phyloP scores from a whole-genome alignment of 768 basidiomycete genomes.

The Gyrodon lividus region DNA sequence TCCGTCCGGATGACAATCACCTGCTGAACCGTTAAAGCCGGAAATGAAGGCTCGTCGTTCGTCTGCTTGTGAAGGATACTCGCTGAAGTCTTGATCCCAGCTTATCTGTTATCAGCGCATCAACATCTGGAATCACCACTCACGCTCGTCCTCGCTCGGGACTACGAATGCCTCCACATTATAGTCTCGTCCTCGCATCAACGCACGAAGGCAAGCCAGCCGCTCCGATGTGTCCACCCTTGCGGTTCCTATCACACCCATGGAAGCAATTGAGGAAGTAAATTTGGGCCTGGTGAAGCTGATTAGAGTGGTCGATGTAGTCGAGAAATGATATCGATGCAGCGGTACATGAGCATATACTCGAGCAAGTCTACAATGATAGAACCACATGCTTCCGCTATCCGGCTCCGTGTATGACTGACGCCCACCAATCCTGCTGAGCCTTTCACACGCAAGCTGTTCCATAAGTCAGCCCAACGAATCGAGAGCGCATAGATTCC shows the following conservation, averaged over 20 bases:
- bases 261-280: conserved; percentile 21
- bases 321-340: conserved; percentile 24
- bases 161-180: conserved; percentile 76
- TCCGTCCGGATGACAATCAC: conserved; percentile 35
- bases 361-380: conserved; percentile 8
- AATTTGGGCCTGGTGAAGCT: conserved; percentile 6
- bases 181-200: conserved; percentile 59
- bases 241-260: conserved; percentile 37
- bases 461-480: too few relatives aligned
- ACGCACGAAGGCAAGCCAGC: conserved; percentile 59
- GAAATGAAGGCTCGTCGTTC: conserved; percentile 85
- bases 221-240: conserved; percentile 64
- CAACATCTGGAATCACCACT: conserved; percentile 26
- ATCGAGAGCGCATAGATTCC: too few relatives aligned
- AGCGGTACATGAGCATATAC: conserved; percentile 8
- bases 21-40: conserved; percentile 93
- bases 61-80: conserved; percentile 85
- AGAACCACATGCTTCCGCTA: conserved; percentile 29
- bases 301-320: conserved; percentile 2
- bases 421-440: too few relatives aligned
- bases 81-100: conserved; percentile 69
- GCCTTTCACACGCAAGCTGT: neutral
- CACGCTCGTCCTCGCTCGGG: conserved; percentile 92
- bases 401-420: too few relatives aligned
- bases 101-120: neutral